phyloP scores from a whole-genome alignment of 1,139 yeast genomes.

The Hyphopichia buzzinii region DNA sequence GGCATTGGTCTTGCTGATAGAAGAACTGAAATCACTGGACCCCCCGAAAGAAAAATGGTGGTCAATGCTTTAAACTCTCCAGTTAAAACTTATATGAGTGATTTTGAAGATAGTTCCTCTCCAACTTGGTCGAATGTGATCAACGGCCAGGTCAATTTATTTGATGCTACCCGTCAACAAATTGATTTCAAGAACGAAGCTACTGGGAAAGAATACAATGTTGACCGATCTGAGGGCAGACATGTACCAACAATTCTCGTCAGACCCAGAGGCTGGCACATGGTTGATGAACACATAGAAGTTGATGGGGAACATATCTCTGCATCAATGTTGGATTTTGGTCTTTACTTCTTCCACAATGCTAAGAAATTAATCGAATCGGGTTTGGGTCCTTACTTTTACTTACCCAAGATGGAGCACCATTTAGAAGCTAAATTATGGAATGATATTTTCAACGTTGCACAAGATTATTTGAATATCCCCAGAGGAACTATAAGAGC shows the following conservation, averaged over 20 bases:
- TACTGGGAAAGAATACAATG: constrained; percentile 13
- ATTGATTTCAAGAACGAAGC: constrained; percentile 12
- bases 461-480: constrained; percentile 66
- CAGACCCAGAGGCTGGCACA: constrained; percentile 21
- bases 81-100: constrained; percentile 18
- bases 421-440: constrained; percentile 76
- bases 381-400: constrained; percentile 48
- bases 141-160: constrained; percentile 17
- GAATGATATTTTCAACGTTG: constrained; percentile 69
- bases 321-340: constrained; percentile 17
- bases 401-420: constrained; percentile 79
- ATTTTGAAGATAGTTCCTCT: constrained; percentile 17
- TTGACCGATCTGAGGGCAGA: constrained; percentile 9
- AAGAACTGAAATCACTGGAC: constrained; percentile 20
- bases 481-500: constrained; percentile 75
- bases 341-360: constrained; percentile 19
- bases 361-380: constrained; percentile 19
- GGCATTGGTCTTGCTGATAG: constrained; percentile 16
- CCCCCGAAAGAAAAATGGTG: constrained; percentile 19
- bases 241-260: constrained; percentile 15
- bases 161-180: constrained; percentile 15
- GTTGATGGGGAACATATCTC: constrained; percentile 18
- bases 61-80: constrained; percentile 19
- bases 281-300: constrained; percentile 17
- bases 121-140: constrained; percentile 18